phyloP scores from a whole-genome alignment of 1,284 basidiomycete genomes.

The Ceratobasidium sp. region DNA sequence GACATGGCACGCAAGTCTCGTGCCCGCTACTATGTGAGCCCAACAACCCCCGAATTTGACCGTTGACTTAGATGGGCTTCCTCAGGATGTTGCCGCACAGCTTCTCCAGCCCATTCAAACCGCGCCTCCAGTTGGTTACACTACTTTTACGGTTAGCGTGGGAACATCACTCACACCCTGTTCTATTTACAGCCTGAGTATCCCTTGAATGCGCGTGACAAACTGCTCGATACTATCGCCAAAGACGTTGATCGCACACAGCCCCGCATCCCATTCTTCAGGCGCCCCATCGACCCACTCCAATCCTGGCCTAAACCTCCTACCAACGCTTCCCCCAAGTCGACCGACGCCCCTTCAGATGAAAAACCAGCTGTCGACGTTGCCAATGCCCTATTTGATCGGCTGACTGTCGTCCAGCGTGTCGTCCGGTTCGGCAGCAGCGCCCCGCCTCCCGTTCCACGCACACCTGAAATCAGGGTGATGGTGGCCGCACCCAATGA shows the following conservation, averaged over 20 bases:
- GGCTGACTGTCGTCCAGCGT: constrained; percentile 34
- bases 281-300: constrained; percentile 35
- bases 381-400: constrained; percentile 39
- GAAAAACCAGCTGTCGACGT: constrained; percentile 19
- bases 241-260: constrained; percentile 48
- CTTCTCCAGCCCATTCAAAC: constrained; percentile 38
- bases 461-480: constrained; percentile 40
- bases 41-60: constrained; percentile 15
- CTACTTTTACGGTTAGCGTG: background rate
- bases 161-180: background rate
- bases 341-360: background rate
- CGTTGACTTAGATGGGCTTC: constrained; percentile 11
- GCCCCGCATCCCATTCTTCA: constrained; percentile 46
- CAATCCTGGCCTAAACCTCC: constrained; percentile 15
- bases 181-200: constrained; percentile 40
- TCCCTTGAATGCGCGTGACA: constrained; percentile 44
- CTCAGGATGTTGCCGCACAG: constrained; percentile 39
- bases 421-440: constrained; percentile 29
- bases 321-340: background rate
- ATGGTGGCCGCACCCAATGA: constrained; percentile 1
- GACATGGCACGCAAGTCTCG: constrained; percentile 31
- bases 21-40: constrained; percentile 41
- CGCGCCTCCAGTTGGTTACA: constrained; percentile 35
- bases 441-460: constrained; percentile 15
- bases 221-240: constrained; percentile 46